Evolutionary conservation across 2,329 filamentous ascomycete genomes (phyloP).

Genomic region (Chrysosporium queenslandicum): DNA sequence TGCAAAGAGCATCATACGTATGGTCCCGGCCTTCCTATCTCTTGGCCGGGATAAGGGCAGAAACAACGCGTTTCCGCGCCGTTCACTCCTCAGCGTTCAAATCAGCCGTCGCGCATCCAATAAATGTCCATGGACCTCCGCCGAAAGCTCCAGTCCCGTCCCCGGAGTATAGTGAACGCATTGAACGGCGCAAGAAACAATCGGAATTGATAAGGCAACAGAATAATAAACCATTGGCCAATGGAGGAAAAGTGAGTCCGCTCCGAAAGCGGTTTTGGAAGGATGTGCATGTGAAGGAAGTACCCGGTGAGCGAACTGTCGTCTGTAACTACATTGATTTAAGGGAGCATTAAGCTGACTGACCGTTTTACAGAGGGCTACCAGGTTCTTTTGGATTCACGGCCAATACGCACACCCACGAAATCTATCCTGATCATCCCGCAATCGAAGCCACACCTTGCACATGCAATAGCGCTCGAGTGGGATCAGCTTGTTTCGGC

Average conservation of each 20-base stretch:
- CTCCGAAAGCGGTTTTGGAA: conserved; percentile 79
- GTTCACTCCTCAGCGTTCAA: conserved; percentile 31
- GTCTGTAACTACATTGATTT: background rate
- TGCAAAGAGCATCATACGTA: background rate
- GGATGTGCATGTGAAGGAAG: conserved; percentile 61
- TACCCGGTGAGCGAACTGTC: conserved; percentile 43
- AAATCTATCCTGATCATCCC: conserved; percentile 69
- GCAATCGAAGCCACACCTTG: conserved; percentile 65
- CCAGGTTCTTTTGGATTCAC: conserved; percentile 63
- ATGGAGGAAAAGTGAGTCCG: conserved; percentile 37
- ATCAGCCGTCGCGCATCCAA: conserved; percentile 47
- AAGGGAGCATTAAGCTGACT: background rate
- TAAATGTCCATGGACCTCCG: conserved; percentile 51
- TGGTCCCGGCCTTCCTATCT: background rate
- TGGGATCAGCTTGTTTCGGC: conserved; percentile 79
- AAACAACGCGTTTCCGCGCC: conserved; percentile 18
- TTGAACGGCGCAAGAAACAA: conserved; percentile 43
- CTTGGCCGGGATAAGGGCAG: conserved; percentile 1
- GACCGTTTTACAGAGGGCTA: conserved; percentile 31
- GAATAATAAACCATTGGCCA: conserved; percentile 22
- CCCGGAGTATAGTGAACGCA: conserved; percentile 39
- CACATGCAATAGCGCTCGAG: conserved; percentile 76
- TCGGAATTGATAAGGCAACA: conserved; percentile 41
- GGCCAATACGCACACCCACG: conserved; percentile 65
- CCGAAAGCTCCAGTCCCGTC: conserved; percentile 47